Evolutionary conservation across 345 rosid genomes (phyloP), one percentile per base, ranked within the genome.

Genomic region (Arabis hirsuta): DNA sequence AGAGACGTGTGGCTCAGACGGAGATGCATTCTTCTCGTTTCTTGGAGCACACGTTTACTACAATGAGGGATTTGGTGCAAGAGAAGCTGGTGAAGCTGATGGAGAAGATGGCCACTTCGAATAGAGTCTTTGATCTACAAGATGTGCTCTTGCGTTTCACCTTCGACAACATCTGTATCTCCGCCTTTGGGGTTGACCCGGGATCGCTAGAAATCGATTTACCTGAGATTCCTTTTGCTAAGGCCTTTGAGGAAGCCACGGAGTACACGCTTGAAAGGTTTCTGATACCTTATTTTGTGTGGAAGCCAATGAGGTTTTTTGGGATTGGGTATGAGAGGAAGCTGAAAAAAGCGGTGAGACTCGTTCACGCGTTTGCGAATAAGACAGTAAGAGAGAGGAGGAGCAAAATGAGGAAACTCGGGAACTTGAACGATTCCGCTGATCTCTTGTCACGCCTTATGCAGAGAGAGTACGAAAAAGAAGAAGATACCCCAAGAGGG

Each of bases 211-310:
- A 67, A 14, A 52, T 75, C 22, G 84, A 82, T 59, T 80, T 85
- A 34, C 90, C 90, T 1, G 78, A 85, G 44, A 82, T 86, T 70
- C 90, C 85, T 12, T 92, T 92, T 34, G 90, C 89, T 19, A 90
- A 79, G 75, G 92, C 98, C 12, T 92, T 90, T 46, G 95, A 92
- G 78, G 84, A 84, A 56, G 92, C 98, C 31, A 90, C 95, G 0
- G 92, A 90, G 66, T 57, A 85, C 20, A 77, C 85, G 61, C 52
- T 89, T 41, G 62, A 38, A 45, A 84, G 96, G 72, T 92, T 92
- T 80, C 41, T 88, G 76, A 36, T 76, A 31, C 97, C 96, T 1
- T 82, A 83, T 73, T 82, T 82, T 34, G 70, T 90, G 20, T 90
- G 94, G 95, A 90, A 88, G 72, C 77, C 96, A 3, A 64, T 92